Conservation (phyloP, 1,284 basidiomycete species). For the Leccinum fuscescens region DNA sequence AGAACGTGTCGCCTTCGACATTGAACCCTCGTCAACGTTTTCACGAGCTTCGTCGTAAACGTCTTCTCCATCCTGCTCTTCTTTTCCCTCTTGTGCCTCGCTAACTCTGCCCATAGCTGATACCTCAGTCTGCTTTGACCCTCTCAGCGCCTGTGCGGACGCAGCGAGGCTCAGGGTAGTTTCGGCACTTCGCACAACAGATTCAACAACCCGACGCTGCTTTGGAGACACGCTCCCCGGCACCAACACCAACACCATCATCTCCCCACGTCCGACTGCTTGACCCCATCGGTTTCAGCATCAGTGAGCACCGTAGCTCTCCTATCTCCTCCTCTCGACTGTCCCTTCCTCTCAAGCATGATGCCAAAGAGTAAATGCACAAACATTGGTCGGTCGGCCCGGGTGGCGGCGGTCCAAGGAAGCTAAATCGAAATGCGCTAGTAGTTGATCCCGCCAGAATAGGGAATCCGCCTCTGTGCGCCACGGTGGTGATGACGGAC, state of each 20-base stretch:
- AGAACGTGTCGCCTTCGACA: conserved; percentile 51
- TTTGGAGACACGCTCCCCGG: conserved; percentile 49
- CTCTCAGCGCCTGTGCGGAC: conserved; percentile 53
- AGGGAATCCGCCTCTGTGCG: too few species aligned
- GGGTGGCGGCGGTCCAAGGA: conserved; percentile 49
- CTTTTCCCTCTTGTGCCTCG: conserved; percentile 38
- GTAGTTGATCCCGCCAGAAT: conserved; percentile 75
- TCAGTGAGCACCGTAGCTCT: conserved; percentile 82
- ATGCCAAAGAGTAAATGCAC: conserved; percentile 89
- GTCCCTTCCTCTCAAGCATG: conserved; percentile 82
- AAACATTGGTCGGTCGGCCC: conserved; percentile 61
- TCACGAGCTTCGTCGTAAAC: conserved; percentile 25
- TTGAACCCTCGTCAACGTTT: conserved; percentile 35
- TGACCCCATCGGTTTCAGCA: conserved; percentile 76
- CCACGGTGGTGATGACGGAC: too few species aligned
- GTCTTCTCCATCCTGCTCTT: conserved; percentile 37
- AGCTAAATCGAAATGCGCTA: conserved; percentile 70
- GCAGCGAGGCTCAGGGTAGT: conserved; percentile 64
- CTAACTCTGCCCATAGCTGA: conserved; percentile 20
- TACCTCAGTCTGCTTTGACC: conserved; percentile 17
- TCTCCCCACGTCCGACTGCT: conserved; percentile 28
- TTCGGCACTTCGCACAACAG: conserved; percentile 82
- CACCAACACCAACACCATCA: conserved; percentile 29
- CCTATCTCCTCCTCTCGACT: conserved; percentile 69
- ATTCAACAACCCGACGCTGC: conserved; percentile 81